These are phyloP conservation scores for Spatholobus suberectus DNA, from an alignment of 306 rosid species.

Conservation along the genomic window DNA sequence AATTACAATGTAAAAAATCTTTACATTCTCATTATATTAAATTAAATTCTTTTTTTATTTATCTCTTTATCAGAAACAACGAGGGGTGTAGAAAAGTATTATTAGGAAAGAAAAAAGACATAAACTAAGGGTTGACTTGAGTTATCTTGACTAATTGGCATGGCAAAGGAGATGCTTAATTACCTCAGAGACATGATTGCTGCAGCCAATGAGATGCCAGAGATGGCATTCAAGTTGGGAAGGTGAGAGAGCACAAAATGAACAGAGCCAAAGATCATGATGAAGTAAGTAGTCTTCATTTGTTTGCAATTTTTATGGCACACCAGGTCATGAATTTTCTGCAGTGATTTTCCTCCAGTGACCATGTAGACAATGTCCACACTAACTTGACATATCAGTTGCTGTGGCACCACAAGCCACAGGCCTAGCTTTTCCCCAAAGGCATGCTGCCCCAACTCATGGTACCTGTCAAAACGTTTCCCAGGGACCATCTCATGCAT, in stretches of 20 bases:
- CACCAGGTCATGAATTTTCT: slow-evolving; percentile 56
- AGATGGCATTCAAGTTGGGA: slow-evolving; percentile 74
- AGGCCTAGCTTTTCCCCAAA: slow-evolving; percentile 55
- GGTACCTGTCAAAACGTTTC: slow-evolving; percentile 56
- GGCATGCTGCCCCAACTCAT: slow-evolving; percentile 53
- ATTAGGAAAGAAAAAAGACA: neutral
- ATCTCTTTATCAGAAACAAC: neutral
- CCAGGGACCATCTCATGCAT: slow-evolving; percentile 59
- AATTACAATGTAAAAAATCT: neutral
- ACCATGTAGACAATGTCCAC: slow-evolving; percentile 77
- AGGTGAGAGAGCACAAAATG: slow-evolving; percentile 80
- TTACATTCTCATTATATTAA: too few species aligned
- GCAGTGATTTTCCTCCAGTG: slow-evolving; percentile 72
- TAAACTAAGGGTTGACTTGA: neutral
- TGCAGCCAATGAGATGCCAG: slow-evolving; percentile 72
- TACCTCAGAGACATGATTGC: slow-evolving; percentile 84
- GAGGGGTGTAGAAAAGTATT: neutral
- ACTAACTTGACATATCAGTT: slow-evolving; percentile 64
- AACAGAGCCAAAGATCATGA: slow-evolving; percentile 76
- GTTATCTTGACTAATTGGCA: neutral
- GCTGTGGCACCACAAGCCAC: slow-evolving; percentile 62
- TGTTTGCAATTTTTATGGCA: slow-evolving; percentile 43
- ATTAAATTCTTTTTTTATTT: too few species aligned
- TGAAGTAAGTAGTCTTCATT: slow-evolving; percentile 60
- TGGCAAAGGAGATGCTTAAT: neutral